Base-by-base conservation (phyloP, 768 basidiomycete species). In the Phanerodontia chrysosporium region DNA sequence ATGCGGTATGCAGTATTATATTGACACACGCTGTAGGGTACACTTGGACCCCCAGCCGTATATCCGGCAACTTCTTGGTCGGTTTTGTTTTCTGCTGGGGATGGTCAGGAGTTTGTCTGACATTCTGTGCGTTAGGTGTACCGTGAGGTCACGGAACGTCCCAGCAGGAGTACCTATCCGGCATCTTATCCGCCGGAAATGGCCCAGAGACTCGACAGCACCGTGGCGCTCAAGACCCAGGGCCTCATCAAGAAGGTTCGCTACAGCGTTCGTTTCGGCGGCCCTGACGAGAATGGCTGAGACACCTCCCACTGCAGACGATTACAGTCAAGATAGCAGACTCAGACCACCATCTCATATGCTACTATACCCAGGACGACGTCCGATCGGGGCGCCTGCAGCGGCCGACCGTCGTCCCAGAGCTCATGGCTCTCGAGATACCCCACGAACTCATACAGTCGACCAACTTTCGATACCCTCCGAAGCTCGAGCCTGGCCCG, bases 31-130 rank as follows among this genome's bases (percentile, higher is more conserved):
- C 14, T 39, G 8, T 27, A 61, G 60, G 60, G 16, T 61, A 58
- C 28, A 58, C 60, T 18, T 95, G 92, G 91, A 89, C 87, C 21
- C 90, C 91, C 0, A 90, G 88, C 60, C 81, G 91, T 8, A 93
- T 92, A 63, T 83, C 90, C 24, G 87, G 88, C 60, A 92, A 93
- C 72, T 93, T 92, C 70, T 75, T 95, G 66, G 89, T 92, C 66
- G 63, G 84, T 71, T 13, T 7, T 35, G 16, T 9, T 14, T 42
- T 10, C 18, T 4, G 39, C 16, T 7, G 18, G 4, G 16, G 4
- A 32, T 51, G 35, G 35, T 39, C 30, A 30, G 39, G 12, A 25
- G 51, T 29, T 28, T 48, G 45, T 12, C 51, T 49, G 56, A 59
- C 25, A 28, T 25, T 56, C 57, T 46, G 21, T 36, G 39, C 2